Evolutionary conservation across 2,329 filamentous ascomycete genomes (phyloP), one percentile per base, ranked within the genome.

Genomic region (Fusarium fracticaudum): DNA sequence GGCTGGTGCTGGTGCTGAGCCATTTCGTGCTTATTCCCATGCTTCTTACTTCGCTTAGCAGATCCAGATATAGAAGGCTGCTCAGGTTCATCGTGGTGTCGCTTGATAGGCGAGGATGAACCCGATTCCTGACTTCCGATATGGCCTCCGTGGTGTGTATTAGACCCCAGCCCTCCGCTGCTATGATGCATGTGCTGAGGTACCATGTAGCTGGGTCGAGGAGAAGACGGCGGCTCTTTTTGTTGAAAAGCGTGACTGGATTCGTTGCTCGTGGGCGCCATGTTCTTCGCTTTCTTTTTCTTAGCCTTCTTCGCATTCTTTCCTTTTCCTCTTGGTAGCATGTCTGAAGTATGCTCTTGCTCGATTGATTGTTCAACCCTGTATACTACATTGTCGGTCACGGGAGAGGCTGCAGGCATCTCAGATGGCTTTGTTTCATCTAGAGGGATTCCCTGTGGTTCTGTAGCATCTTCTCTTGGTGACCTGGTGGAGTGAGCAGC

Each of bases 241-340:
- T 72, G 60, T 41, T 60, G 40, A n/a, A 33, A n/a, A 20, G 26
- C 29, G n/a, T 53, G 33, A 24, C 29, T 38, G 12, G 60, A 17
- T 37, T n/a, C 40, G 41, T 35, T 66, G 31, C n/a, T 45, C n/a
- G 70, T 70, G n/a, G 50, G 26, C 9, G 57, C 45, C 20, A 45
- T 33, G 29, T 24, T 44, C 40, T 72, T 76, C 31, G 47, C 40
- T 64, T 73, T 79, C 45, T 74, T 81, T 54, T 77, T 80, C 60
- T 74, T 79, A 22, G 69, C 63, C n/a, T 73, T 79, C 41, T 72
- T 74, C n/a, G 72, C 72, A 33, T 76, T 80, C 55, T 69, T 76
- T 15, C 50, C 38, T 64, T 69, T 62, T 11, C 37, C 48, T 61
- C 69, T 53, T 24, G 53, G 33, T n/a, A 68, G 72, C 26, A 44